These are phyloP conservation scores for Alternaria ethzedia DNA, from an alignment of 2,329 filamentous ascomycete species.

Conservation along the genomic window DNA sequence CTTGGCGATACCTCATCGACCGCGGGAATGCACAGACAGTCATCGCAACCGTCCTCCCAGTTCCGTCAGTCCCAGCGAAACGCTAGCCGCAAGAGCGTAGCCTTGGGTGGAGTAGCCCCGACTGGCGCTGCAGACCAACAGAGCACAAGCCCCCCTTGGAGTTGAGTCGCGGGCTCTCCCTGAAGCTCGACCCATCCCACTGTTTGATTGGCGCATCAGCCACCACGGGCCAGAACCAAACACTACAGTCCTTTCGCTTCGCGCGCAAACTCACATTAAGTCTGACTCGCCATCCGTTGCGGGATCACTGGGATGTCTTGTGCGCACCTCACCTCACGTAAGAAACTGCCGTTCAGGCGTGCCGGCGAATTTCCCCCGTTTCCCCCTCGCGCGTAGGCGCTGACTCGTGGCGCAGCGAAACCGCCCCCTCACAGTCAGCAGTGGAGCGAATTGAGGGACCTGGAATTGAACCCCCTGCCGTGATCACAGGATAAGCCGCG, in stretches of 20 bases:
- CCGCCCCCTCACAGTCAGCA: neutral
- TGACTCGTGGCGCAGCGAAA: constrained; percentile 3
- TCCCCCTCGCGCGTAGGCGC: neutral
- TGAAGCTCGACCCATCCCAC: neutral
- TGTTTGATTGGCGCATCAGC: neutral
- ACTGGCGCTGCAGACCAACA: neutral
- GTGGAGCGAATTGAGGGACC: neutral
- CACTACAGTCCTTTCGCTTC: constrained; percentile 8
- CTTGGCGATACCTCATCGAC: constrained; percentile 21
- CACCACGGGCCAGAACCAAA: neutral
- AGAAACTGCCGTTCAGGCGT: constrained; percentile 7
- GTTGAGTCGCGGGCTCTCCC: constrained; percentile 1
- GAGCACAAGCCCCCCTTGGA: neutral
- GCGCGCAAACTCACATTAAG: constrained; percentile 1
- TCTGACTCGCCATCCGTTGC: constrained; percentile 2
- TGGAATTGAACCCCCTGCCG: neutral
- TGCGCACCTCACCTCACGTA: neutral
- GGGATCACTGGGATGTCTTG: neutral
- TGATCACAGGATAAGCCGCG: constrained; percentile 3
- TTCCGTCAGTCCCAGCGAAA: constrained; percentile 1
- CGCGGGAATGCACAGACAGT: constrained; percentile 17
- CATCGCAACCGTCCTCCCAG: constrained; percentile 8
- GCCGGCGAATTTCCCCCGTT: constrained; percentile 4
- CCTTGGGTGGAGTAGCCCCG: neutral
- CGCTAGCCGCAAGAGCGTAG: constrained; percentile 9